Conservation (phyloP, 2,329 filamentous ascomycete genomes). For the Stagonosporopsis rhizophila region DNA sequence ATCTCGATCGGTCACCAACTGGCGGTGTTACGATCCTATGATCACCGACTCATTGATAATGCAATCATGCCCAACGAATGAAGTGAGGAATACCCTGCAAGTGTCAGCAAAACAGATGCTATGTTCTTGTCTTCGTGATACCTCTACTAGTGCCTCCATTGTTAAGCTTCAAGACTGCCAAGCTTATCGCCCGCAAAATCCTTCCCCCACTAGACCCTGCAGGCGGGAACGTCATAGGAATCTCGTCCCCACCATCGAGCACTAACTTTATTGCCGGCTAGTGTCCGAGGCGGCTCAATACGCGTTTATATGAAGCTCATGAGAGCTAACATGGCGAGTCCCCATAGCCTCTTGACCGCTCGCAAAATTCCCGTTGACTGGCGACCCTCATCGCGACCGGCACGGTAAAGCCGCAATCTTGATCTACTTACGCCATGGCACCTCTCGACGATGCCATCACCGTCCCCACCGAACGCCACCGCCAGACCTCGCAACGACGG, state of each 20-base stretch:
- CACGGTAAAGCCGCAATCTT: no score
- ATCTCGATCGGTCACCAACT: not conserved
- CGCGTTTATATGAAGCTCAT: slow-evolving; percentile 4
- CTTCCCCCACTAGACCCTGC: slow-evolving; percentile 15
- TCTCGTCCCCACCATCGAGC: slow-evolving; percentile 1
- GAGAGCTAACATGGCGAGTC: slow-evolving; percentile 8
- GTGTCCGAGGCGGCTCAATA: slow-evolving; percentile 3
- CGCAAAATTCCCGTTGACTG: not conserved
- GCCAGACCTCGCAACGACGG: not conserved
- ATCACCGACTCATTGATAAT: not conserved
- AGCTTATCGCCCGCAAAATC: slow-evolving; percentile 1
- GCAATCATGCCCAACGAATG: not conserved
- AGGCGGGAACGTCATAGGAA: slow-evolving; percentile 1
- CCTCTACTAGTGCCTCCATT: not conserved
- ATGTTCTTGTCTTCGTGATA: not conserved
- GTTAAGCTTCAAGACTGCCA: not conserved
- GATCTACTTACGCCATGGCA: slow-evolving; percentile 14
- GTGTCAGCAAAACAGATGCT: no score
- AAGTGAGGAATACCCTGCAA: not conserved
- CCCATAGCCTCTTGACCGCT: not conserved
- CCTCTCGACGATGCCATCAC: slow-evolving; percentile 30
- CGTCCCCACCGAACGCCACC: slow-evolving; percentile 26
- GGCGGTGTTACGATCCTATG: not conserved
- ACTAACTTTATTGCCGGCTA: slow-evolving; percentile 9
- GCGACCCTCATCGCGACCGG: not conserved